Base-by-base conservation (phyloP, 768 basidiomycete species). In the Suillus subaureus region DNA sequence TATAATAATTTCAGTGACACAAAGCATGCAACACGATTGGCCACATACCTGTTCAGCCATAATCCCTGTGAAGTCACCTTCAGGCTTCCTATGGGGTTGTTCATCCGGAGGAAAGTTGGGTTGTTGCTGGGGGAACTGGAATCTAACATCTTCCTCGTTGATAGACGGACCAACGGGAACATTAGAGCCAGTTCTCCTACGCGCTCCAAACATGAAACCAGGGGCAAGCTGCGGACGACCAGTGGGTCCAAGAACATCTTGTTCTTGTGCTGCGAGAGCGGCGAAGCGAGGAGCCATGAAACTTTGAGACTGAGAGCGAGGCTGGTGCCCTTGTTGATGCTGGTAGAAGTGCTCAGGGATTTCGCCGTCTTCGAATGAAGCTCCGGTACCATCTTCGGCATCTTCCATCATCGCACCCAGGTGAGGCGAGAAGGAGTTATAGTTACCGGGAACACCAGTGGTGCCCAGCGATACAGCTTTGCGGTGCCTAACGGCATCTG, bases 271-370 rank as follows among this genome's bases (percentile, higher is more conserved):
- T 45, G 88, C 92, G 70, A 89, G 83, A 63, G 88, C 92, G 21
- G 89, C 92, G 73, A 97, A 97, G 31, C 96, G 89, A 35, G 96
- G 96, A 51, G 95, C 91, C 72, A 91, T 85, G 74, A 96, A 97
- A 69, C 84, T 92, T 78, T 93, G 93, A 28, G 88, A 91, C 73
- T 90, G 91, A 67, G 89, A 85, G 69, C 89, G 90, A 69, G 87
- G 84, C 70, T 89, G 91, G 71, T 89, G 91, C 15, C 82, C 82
- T 57, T 80, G 80, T 45, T 74, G 31, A 61, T 83, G 82, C 61
- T 80, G 76, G 67, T 84, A 86, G 51, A 80, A 80, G 63, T 74
- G 75, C 57, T 93, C 91, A 26, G 79, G 82, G 43, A 94, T 89
- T 73, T 96, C 94, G 6, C 93, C 94, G 54, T 94, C 91, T 77